A percentile compares a stretch with the other conserved stretches of the same genome.
phyloP scores from a whole-genome alignment of 441 rosid genomes.

The Pelargonium citronellum region DNA sequence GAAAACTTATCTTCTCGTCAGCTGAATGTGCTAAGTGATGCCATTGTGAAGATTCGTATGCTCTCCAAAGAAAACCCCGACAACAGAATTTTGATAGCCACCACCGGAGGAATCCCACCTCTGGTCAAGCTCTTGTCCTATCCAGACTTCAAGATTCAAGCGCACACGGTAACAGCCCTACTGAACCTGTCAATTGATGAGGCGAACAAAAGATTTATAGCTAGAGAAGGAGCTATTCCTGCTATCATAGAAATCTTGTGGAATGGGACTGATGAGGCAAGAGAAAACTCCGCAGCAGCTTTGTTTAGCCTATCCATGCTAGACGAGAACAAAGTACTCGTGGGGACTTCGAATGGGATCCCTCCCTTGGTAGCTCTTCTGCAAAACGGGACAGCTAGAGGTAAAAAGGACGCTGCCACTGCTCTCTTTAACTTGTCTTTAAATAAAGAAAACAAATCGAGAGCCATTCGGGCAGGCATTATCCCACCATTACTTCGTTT shows the following conservation, averaged over 20 bases:
- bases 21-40: conserved; percentile 38
- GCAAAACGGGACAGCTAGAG: conserved; percentile 41
- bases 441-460: conserved; percentile 44
- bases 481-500: conserved; percentile 39
- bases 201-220: conserved; percentile 48
- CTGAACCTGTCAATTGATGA: conserved; percentile 56
- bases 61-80: conserved; percentile 54
- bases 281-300: conserved; percentile 65
- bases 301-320: conserved; percentile 53
- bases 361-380: conserved; percentile 48
- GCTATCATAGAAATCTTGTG: conserved; percentile 41
- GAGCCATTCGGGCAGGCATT: conserved; percentile 48
- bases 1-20: conserved; percentile 47
- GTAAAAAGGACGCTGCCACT: conserved; percentile 61
- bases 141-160: conserved; percentile 46
- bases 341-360: conserved; percentile 44
- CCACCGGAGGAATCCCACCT: conserved; percentile 40
- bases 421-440: conserved; percentile 52
- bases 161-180: conserved; percentile 54
- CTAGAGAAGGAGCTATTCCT: conserved; percentile 52
- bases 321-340: conserved; percentile 49
- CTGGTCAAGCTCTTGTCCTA: conserved; percentile 41
- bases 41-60: conserved; percentile 49
- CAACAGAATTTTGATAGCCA: conserved; percentile 48
- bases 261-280: conserved; percentile 44